Base-by-base conservation (phyloP, 805 yeast genomes). In the Metschnikowia kunwiensis region DNA sequence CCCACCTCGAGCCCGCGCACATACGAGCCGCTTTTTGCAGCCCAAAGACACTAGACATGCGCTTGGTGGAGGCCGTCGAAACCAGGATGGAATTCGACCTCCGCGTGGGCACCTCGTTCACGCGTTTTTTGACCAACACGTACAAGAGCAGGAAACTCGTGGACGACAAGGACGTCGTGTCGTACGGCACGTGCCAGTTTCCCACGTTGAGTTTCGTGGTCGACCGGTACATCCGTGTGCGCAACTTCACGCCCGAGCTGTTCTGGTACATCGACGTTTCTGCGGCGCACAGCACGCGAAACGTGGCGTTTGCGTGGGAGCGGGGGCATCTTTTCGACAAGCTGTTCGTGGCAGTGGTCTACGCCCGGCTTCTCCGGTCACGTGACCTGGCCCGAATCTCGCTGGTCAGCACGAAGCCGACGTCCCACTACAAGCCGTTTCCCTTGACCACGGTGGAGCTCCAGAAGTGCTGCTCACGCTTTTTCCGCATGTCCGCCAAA, bases 131-230 rank as follows among this genome's bases (percentile, higher is more conserved):
- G 37, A 84, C 91, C 27, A 65, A 77, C 40, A 52, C 71, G 34
- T 63, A 78, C 50, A 64, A 63, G 47, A 54, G 54, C 28, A 44
- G 44, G 19, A 51, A 55, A 23, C 50, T 72, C 10, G 50, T 58
- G n/a, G 64, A 57, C 12, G 59, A 55, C 14, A 47, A 55, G 40
- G 46, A 63, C 68, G 55, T 63, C 5, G 69, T 83, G 0, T 87
- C 96, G 1, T 93, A 89, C 57, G 99, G 99, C 3, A 72, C 77
- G 2, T 93, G 99, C 55, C 99, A 93, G 56, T 93, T 93, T 51
- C 99, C 99, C 2, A 91, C 98, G 0, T 66, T 93, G 34, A 97
- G 98, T 3, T 93, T 93, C 61, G 89, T 93, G 0, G 97, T 93
- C 8, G 98, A 93, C 53, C 68, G 98, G 40, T 88, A 80, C 55